Conservation (phyloP, 2,329 filamentous ascomycete species). For the Talaromyces sp. region DNA sequence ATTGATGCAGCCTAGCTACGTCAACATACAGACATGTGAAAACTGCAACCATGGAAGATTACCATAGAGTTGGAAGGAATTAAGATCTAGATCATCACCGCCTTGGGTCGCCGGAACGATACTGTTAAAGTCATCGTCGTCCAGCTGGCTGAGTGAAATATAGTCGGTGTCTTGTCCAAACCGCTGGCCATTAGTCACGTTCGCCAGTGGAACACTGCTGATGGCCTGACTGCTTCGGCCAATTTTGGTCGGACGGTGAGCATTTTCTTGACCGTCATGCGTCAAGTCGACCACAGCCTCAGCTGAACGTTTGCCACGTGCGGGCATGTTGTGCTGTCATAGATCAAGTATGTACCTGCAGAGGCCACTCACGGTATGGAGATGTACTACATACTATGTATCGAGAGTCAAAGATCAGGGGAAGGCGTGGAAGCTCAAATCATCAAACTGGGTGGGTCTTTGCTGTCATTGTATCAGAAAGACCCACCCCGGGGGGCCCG, state of each 20-base stretch:
- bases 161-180: slow-evolving; percentile 30
- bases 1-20: slow-evolving; percentile 38
- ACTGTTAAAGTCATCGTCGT: slow-evolving; percentile 38
- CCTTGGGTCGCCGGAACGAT: slow-evolving; percentile 34
- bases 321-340: slow-evolving; percentile 7
- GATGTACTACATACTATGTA: neutral
- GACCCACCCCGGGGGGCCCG: neutral
- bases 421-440: neutral
- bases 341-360: neutral
- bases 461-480: neutral
- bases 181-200: slow-evolving; percentile 25
- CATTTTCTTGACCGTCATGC: slow-evolving; percentile 22
- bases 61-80: slow-evolving; percentile 40
- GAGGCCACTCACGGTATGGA: neutral
- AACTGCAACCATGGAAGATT: slow-evolving; percentile 20
- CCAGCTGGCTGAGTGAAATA: slow-evolving; percentile 33
- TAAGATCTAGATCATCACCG: slow-evolving; percentile 35
- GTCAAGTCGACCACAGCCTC: slow-evolving; percentile 30
- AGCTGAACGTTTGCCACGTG: slow-evolving; percentile 13
- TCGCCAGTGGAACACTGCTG: neutral
- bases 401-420: neutral
- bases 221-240: slow-evolving; percentile 7
- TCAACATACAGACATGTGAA: slow-evolving; percentile 17
- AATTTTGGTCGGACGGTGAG: slow-evolving; percentile 19
- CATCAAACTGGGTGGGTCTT: neutral